These are phyloP conservation scores for Lodderomyces parapsilosis DNA, from an alignment of 1,139 yeast species.

Conservation along the genomic window DNA sequence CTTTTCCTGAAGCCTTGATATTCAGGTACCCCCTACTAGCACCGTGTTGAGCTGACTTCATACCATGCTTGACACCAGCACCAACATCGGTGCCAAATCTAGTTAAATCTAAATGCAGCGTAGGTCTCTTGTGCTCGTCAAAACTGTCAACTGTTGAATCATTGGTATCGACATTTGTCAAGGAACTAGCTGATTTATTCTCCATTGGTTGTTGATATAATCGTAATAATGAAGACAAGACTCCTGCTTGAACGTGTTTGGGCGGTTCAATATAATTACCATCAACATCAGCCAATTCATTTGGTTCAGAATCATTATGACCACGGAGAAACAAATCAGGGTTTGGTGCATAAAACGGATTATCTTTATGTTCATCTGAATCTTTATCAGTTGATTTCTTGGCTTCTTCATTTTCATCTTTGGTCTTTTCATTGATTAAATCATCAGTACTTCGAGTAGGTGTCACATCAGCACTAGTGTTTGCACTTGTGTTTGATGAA, in stretches of 20 bases:
- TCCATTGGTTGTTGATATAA: constrained; percentile 55
- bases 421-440: constrained; percentile 4
- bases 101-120: constrained; percentile 22
- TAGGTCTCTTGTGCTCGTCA: constrained; percentile 3
- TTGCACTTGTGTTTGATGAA: constrained; percentile 7
- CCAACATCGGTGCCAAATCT: constrained; percentile 28
- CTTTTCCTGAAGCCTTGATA: constrained; percentile 3
- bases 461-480: constrained; percentile 12
- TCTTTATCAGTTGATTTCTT: constrained; percentile 3
- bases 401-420: constrained; percentile 9
- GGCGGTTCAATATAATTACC: constrained; percentile 67
- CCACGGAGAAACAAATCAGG: constrained; percentile 42
- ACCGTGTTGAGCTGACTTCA: constrained; percentile 8
- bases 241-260: constrained; percentile 74
- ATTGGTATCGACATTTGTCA: constrained; percentile 9
- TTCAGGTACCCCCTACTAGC: constrained; percentile 1
- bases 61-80: constrained; percentile 5
- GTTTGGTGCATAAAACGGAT: constrained; percentile 42
- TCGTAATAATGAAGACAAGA: constrained; percentile 70
- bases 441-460: constrained; percentile 12
- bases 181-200: constrained; percentile 22
- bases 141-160: constrained; percentile 1
- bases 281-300: constrained; percentile 36
- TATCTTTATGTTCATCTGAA: constrained; percentile 8
- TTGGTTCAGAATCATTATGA: constrained; percentile 16